Percentiles rank a stretch among this genome's conserved stretches.
Evolutionary conservation across 1,139 yeast genomes (phyloP).

Genomic region (Protomyces inundatus): DNA sequence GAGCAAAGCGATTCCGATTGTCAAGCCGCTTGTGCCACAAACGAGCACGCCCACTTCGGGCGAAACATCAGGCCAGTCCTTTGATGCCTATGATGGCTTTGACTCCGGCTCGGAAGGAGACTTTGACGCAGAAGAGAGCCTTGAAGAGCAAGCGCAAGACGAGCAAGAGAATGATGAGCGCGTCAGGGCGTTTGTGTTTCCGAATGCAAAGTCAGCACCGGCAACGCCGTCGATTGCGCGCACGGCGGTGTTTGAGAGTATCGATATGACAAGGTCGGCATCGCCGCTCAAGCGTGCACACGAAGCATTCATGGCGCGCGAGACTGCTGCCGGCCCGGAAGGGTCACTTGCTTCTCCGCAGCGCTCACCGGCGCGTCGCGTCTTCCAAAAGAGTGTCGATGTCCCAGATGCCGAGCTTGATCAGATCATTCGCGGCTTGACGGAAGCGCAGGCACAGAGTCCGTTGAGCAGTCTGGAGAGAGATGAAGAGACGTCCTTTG

Average conservation of each 20-base stretch:
- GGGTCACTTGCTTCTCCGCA: conserved; percentile 4
- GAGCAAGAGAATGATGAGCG: conserved; percentile 10
- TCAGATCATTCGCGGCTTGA: conserved; percentile 12
- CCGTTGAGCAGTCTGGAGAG: not conserved
- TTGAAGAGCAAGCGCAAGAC: not conserved
- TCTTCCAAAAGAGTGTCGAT: conserved; percentile 18
- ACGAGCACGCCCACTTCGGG: no score
- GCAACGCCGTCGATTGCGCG: conserved; percentile 9
- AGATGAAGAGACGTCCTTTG: not conserved
- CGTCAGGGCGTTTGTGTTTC: conserved; percentile 15
- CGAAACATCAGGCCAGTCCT: not conserved
- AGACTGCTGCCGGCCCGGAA: conserved; percentile 1
- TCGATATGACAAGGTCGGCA: not conserved
- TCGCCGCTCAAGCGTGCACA: not conserved
- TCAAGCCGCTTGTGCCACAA: not conserved
- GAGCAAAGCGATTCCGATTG: not conserved
- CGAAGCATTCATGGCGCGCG: not conserved
- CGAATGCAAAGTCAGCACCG: conserved; percentile 7
- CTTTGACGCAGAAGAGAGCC: not conserved
- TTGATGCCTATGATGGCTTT: conserved; percentile 22
- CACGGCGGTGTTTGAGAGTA: conserved; percentile 4
- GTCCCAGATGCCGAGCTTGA: conserved; percentile 15
- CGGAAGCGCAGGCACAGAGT: not conserved
- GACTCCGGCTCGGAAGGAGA: conserved; percentile 12
- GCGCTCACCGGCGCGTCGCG: not conserved